A percentile compares a stretch with the other conserved stretches of the same genome.
These are phyloP conservation scores for Hibiscus mutabilis DNA, from an alignment of 345 rosid species.

Conservation along the genomic window DNA sequence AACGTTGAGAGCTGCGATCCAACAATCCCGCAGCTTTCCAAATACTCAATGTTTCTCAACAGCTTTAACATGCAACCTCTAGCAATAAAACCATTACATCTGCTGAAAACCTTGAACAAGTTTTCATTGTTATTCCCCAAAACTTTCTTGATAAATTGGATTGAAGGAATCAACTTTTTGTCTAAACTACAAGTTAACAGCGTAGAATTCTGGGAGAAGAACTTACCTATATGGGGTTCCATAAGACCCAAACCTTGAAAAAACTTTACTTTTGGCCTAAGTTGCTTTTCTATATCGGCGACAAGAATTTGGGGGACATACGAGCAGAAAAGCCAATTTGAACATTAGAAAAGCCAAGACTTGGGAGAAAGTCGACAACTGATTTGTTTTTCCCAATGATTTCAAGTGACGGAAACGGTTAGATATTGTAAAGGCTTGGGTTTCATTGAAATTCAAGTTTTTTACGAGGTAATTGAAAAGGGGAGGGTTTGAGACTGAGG, in stretches of 20 bases:
- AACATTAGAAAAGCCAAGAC: conserved; percentile 5
- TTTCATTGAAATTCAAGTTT: background rate
- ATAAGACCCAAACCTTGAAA: conserved; percentile 7
- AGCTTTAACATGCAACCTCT: background rate
- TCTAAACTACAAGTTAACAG: conserved; percentile 2
- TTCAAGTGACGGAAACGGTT: background rate
- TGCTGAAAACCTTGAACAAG: background rate
- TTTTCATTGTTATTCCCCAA: background rate
- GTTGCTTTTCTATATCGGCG: background rate
- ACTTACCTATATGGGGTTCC: background rate
- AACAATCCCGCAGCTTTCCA: conserved; percentile 9
- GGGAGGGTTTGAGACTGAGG: background rate
- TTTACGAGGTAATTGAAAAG: background rate
- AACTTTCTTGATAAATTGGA: background rate
- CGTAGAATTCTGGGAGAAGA: background rate
- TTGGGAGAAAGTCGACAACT: background rate
- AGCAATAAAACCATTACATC: background rate
- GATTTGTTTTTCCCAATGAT: background rate
- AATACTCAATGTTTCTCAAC: conserved; percentile 1
- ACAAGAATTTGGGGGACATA: background rate
- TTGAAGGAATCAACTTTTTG: conserved; percentile 4
- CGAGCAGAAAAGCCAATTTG: background rate
- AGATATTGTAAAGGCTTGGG: conserved; percentile 2
- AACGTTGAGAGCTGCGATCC: conserved; percentile 21
- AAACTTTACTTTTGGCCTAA: conserved; percentile 1